These are phyloP conservation scores for Lactarius quietus DNA, from an alignment of 768 basidiomycete species.

Conservation along the genomic window DNA sequence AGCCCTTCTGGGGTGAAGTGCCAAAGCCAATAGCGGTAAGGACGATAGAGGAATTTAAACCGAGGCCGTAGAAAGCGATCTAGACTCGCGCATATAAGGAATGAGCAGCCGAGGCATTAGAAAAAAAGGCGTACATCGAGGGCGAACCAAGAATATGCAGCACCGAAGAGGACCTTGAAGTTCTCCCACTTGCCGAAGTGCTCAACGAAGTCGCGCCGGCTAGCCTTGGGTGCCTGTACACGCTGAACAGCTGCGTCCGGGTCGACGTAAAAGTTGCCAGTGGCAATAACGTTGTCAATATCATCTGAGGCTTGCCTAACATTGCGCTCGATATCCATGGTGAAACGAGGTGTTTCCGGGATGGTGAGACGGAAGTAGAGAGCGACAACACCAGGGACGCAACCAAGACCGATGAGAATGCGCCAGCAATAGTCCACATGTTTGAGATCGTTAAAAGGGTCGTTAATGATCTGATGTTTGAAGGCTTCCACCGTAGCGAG, in stretches of 20 bases:
- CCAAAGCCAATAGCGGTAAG: conserved; percentile 76
- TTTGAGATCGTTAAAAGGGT: conserved; percentile 36
- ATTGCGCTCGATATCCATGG: conserved; percentile 90
- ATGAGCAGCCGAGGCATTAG: neutral
- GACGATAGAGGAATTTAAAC: conserved; percentile 78
- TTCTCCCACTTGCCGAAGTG: conserved; percentile 78
- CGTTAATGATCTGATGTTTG: conserved; percentile 55
- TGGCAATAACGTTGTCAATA: conserved; percentile 62
- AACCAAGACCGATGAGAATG: conserved; percentile 83
- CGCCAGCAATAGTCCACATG: conserved; percentile 82
- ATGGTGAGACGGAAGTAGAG: conserved; percentile 93
- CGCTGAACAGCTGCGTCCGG: conserved; percentile 57
- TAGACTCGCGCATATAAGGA: conserved; percentile 28
- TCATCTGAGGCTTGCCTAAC: conserved; percentile 70
- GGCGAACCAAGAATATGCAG: conserved; percentile 85
- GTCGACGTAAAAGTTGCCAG: conserved; percentile 45
- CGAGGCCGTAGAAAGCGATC: conserved; percentile 88
- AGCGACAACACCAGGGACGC: conserved; percentile 73
- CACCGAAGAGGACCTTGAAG: conserved; percentile 72
- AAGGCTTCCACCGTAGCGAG: conserved; percentile 62
- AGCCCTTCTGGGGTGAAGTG: conserved; percentile 36
- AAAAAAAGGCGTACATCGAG: conserved; percentile 62
- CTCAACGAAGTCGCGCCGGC: conserved; percentile 57
- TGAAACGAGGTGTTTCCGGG: conserved; percentile 87
- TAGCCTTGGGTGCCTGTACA: conserved; percentile 65